Evolutionary conservation across 2,329 filamentous ascomycete species (phyloP).

Genomic region (Aspergillus versicolor): DNA sequence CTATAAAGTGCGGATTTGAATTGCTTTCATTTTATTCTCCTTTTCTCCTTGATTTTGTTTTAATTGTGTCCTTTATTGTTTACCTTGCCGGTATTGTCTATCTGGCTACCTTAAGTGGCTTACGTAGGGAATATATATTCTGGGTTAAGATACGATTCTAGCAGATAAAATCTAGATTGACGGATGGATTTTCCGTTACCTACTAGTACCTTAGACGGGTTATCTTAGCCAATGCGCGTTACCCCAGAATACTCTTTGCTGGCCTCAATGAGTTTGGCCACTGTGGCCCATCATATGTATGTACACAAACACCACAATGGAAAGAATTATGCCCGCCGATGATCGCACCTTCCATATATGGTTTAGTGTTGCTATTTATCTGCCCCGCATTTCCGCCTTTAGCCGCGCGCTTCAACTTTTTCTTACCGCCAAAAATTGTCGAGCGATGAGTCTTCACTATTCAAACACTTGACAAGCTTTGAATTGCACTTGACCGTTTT

Average conservation of each 20-base stretch:
- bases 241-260: no score
- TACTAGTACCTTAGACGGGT: background rate
- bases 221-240: no score
- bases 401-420: constrained; percentile 17
- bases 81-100: constrained; percentile 13
- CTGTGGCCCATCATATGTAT: no score
- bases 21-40: constrained; percentile 6
- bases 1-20: constrained; percentile 16
- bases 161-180: background rate
- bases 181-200: background rate
- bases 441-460: background rate
- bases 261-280: no score
- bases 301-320: background rate
- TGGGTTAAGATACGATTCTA: background rate
- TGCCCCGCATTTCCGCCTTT: constrained; percentile 16
- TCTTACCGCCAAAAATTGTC: constrained; percentile 9
- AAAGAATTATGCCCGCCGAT: background rate
- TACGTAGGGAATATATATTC: constrained; percentile 22
- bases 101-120: constrained; percentile 1
- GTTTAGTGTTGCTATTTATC: background rate
- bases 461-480: background rate
- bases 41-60: constrained; percentile 8
- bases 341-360: background rate
- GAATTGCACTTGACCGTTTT: background rate
- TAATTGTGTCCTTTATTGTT: constrained; percentile 3